Base-by-base conservation (phyloP, 192 early-diverging fungal genomes). In the Ambispora gerdemannii region DNA sequence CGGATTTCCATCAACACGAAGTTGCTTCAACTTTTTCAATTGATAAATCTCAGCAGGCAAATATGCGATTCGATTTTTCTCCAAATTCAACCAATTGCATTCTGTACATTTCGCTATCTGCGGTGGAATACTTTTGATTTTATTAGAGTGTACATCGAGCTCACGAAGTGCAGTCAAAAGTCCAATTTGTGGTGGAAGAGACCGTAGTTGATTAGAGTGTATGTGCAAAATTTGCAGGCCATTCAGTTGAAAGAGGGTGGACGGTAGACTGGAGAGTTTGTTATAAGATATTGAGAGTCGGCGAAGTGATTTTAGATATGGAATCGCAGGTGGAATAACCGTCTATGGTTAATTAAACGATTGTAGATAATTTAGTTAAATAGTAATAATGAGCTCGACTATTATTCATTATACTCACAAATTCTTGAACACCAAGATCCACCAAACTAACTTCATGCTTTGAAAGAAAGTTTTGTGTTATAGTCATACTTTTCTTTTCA, bases 91-190 rank as follows among this genome's bases (percentile, higher is more conserved):
- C 17, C 51, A 27, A n/a, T 47, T 0, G 13, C 78, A 50, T 19
- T 67, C 8, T 20, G 22, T n/a, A 43, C 78, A 70, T 22, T 25
- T 1, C 19, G 70, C 71, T 7, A 81, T 67, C 19, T 77, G 72
- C 28, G 49, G 43, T 33, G 80, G 80, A 10, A 81, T 31, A 33
- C 25, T 35, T 20, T 8, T 50, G 3, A 81, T 32, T 33, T 68
- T 28, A 38, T 81, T 81, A 60, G 67, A 70, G 35, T 76, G 77
- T 2, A 81, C 22, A 60, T 66, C 71, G 0, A 81, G 50, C 52
- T 70, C 72, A 8, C 64, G 72, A 20, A 81, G 49, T 7, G 72
- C 55, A 15, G 49, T 33, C 2, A 78, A 43, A 8, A 55, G 25
- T 13, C 72, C 74, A 27, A 81, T 58, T 13, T 76, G 62, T 43